phyloP scores from a whole-genome alignment of 2,329 filamentous ascomycete genomes.

The Akanthomyces muscarius region DNA sequence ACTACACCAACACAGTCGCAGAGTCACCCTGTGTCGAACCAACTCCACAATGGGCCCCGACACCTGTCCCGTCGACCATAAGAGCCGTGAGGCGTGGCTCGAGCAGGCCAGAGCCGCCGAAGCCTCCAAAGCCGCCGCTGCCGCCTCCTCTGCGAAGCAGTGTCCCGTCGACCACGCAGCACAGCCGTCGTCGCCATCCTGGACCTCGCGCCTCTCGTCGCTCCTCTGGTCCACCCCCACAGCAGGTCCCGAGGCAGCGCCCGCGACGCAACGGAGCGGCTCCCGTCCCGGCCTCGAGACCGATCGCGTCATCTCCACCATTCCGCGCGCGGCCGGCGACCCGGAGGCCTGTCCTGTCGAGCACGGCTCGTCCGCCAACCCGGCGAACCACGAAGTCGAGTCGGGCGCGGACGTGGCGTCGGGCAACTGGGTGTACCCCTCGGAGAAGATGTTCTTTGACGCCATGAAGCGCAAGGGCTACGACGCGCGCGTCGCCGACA shows the following conservation, averaged over 20 bases:
- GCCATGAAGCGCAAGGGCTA: slow-evolving; percentile 91
- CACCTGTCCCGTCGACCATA: slow-evolving; percentile 85
- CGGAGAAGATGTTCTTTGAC: slow-evolving; percentile 96
- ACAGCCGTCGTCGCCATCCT: slow-evolving; percentile 31
- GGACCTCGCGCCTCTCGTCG: slow-evolving; percentile 40
- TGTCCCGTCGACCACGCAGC: slow-evolving; percentile 34
- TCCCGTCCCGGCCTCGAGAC: slow-evolving; percentile 47
- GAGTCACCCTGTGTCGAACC: not conserved
- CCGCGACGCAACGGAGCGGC: slow-evolving; percentile 17
- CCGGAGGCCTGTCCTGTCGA: slow-evolving; percentile 36
- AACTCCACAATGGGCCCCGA: slow-evolving; percentile 23
- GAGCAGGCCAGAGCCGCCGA: slow-evolving; percentile 57
- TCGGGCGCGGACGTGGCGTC: slow-evolving; percentile 63
- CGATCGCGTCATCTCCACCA: slow-evolving; percentile 72
- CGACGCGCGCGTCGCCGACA: slow-evolving; percentile 66
- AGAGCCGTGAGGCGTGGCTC: slow-evolving; percentile 84
- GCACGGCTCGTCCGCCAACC: slow-evolving; percentile 35
- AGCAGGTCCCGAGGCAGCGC: slow-evolving; percentile 19
- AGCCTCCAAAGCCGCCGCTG: slow-evolving; percentile 26
- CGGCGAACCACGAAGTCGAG: slow-evolving; percentile 75
- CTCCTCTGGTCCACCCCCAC: slow-evolving; percentile 38
- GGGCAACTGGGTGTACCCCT: slow-evolving; percentile 97
- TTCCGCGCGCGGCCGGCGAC: slow-evolving; percentile 58
- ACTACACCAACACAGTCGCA: not conserved
- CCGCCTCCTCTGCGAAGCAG: slow-evolving; percentile 21